A percentile compares a stretch with the other conserved stretches of the same genome.
These are phyloP conservation scores for Nemania sp. DNA, from an alignment of 2,329 filamentous ascomycete genomes.

Conservation along the genomic window DNA sequence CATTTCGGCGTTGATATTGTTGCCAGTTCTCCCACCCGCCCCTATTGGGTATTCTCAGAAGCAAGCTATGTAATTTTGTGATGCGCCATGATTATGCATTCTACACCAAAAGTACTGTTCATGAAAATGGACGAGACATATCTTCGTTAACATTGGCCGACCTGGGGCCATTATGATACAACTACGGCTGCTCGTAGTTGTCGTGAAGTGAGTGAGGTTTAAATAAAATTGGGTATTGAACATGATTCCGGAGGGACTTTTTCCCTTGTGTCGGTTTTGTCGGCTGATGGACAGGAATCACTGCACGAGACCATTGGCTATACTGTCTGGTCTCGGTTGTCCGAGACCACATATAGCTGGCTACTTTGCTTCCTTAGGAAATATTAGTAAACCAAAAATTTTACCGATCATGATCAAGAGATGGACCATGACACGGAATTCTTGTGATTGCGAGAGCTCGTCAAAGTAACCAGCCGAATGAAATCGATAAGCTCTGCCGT, in stretches of 20 bases:
- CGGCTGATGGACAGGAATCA: conserved; percentile 11
- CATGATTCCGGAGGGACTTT: neutral
- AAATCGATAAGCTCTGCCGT: conserved; percentile 20
- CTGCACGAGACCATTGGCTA: neutral
- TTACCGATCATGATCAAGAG: neutral
- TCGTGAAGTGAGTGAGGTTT: neutral
- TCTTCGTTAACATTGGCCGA: conserved; percentile 16
- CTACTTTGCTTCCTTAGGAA: neutral
- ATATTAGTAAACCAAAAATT: neutral
- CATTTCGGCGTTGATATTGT: no score
- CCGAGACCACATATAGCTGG: neutral
- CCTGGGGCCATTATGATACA: neutral
- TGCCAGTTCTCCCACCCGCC: conserved; percentile 12
- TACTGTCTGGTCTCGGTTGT: neutral
- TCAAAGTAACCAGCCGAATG: neutral
- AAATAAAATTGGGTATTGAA: conserved; percentile 10
- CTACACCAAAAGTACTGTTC: conserved; percentile 9
- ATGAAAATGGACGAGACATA: conserved; percentile 15
- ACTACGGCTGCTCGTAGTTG: neutral
- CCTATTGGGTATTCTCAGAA: conserved; percentile 24
- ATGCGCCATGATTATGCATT: conserved; percentile 20
- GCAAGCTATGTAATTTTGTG: conserved; percentile 9
- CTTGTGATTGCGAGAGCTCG: neutral
- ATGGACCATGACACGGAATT: neutral
- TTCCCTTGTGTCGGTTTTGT: conserved; percentile 6